A percentile compares a stretch with the other conserved stretches of the same genome.
Conservation (phyloP, 1,284 basidiomycete genomes). For the Fomitopsis betulina region DNA sequence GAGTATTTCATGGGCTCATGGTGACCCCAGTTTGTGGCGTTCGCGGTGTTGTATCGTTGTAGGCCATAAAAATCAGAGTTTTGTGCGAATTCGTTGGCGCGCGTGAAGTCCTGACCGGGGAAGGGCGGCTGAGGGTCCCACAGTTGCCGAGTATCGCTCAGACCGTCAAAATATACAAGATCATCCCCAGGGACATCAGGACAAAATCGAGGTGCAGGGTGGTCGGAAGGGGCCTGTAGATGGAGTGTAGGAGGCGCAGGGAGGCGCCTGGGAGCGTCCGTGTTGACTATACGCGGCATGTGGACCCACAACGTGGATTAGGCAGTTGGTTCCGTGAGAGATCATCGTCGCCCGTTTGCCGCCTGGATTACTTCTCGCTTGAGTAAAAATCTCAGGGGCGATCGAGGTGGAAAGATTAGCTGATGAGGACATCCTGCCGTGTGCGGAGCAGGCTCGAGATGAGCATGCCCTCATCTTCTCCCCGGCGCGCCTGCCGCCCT, state of each 20-base stretch:
- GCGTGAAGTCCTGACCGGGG: conserved; percentile 7
- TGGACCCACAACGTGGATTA: not conserved
- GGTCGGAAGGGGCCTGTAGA: not conserved
- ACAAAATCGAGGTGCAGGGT: not conserved
- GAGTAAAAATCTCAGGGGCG: too few relatives aligned
- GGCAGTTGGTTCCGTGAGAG: not conserved
- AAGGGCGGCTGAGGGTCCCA: conserved; percentile 9
- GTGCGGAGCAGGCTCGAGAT: too few relatives aligned
- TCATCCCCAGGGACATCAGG: too few relatives aligned
- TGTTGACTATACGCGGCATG: not conserved
- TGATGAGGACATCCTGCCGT: too few relatives aligned
- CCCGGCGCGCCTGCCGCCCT: too few relatives aligned
- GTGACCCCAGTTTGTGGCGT: conserved; percentile 17
- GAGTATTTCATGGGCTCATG: conserved; percentile 13
- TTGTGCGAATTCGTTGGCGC: conserved; percentile 10
- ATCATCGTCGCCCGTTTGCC: not conserved
- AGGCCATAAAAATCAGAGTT: conserved; percentile 10
- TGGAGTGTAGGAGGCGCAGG: not conserved
- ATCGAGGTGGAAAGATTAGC: too few relatives aligned
- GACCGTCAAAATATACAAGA: not conserved
- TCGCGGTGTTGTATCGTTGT: conserved; percentile 7
- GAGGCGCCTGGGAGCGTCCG: not conserved
- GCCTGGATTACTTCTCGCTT: not conserved
- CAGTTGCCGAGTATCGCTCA: conserved; percentile 9
- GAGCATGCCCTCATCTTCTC: too few relatives aligned